A percentile compares a stretch with the other conserved stretches of the same genome.
Conservation (phyloP, 2,329 filamentous ascomycete species). For the Pseudocercospora fuligena region DNA sequence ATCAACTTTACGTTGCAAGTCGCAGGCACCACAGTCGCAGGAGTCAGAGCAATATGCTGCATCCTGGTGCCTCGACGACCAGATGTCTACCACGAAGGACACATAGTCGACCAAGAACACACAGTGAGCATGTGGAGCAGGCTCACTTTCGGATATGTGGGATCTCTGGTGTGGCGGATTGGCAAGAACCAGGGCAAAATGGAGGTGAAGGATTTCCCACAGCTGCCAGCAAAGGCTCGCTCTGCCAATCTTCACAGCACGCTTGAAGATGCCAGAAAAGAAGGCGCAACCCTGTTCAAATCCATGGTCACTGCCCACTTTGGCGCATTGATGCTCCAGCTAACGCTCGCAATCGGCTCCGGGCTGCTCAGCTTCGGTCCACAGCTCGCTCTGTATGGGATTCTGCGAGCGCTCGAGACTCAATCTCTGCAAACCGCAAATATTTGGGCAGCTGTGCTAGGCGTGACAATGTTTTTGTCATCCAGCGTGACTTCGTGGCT, state of each 20-base stretch:
- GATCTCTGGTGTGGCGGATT: background rate
- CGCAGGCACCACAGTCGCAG: background rate
- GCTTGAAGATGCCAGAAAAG: background rate
- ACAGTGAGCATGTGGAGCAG: conserved; percentile 1
- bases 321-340: background rate
- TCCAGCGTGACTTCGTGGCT: background rate
- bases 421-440: background rate
- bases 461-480: background rate
- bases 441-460: background rate
- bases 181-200: background rate
- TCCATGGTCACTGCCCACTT: background rate
- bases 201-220: background rate
- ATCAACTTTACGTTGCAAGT: background rate
- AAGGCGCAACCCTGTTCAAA: background rate
- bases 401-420: no score
- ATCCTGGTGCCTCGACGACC: background rate
- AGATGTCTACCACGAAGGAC: background rate
- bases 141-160: background rate
- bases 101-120: background rate
- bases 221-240: background rate
- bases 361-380: no score
- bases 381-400: no score
- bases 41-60: background rate
- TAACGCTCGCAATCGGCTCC: no score
- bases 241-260: background rate